Evolutionary conservation across 306 rosid species (phyloP).

Genomic region (Mimosa pudica): DNA sequence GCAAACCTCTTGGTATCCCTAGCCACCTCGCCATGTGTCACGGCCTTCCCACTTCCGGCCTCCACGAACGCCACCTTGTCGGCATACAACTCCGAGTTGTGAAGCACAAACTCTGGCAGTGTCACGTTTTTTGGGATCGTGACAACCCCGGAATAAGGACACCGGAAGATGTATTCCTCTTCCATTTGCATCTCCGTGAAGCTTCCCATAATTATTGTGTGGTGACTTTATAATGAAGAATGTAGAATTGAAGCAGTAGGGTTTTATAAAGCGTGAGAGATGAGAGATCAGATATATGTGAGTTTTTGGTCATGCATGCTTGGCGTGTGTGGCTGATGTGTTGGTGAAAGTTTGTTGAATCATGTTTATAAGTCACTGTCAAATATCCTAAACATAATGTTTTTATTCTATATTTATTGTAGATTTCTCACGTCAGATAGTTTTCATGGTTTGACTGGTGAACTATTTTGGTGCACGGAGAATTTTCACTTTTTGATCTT

Average conservation of each 20-base stretch:
- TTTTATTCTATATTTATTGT: constrained; percentile 11
- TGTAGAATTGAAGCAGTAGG: not conserved
- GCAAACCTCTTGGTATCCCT: constrained; percentile 64
- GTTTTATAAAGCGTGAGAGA: constrained; percentile 32
- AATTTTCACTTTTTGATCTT: too few relatives aligned
- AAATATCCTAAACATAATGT: constrained; percentile 33
- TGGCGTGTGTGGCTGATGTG: constrained; percentile 41
- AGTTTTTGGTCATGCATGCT: constrained; percentile 34
- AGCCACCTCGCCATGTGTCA: constrained; percentile 64
- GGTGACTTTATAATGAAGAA: not conserved
- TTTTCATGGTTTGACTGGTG: not conserved
- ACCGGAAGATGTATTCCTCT: constrained; percentile 60
- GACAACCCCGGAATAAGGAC: constrained; percentile 61
- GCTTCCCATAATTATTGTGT: constrained; percentile 46
- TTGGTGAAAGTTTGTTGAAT: constrained; percentile 61
- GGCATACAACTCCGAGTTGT: constrained; percentile 56
- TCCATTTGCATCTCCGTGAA: not conserved
- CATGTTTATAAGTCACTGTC: constrained; percentile 40
- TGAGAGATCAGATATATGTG: not conserved
- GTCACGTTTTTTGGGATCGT: constrained; percentile 69
- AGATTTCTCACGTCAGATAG: not conserved
- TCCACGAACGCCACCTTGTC: constrained; percentile 89
- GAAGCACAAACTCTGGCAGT: constrained; percentile 81
- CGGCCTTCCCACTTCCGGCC: constrained; percentile 64
- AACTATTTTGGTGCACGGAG: not conserved